Conservation (phyloP, 495 filamentous ascomycete genomes). For the Niebla homalea region DNA sequence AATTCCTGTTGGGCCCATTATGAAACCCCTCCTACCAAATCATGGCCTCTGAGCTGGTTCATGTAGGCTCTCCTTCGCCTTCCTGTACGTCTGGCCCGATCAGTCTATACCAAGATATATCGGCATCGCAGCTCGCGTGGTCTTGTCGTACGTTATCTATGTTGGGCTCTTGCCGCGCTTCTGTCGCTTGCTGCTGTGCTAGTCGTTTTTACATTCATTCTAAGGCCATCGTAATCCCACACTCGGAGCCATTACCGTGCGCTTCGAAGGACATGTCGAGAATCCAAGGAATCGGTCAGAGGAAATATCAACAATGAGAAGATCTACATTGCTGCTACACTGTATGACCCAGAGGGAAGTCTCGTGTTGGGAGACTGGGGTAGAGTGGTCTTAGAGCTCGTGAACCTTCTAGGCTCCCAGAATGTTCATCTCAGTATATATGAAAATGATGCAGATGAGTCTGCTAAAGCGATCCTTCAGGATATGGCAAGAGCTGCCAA, state of each 20-base stretch:
- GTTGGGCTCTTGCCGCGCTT: too few species aligned
- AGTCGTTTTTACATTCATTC: constrained; percentile 36
- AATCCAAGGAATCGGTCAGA: constrained; percentile 33
- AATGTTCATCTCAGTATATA: constrained; percentile 45
- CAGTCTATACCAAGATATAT: too few species aligned
- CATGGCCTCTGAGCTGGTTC: too few species aligned
- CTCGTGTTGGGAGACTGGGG: constrained; percentile 58
- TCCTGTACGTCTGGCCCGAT: too few species aligned
- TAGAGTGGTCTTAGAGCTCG: constrained; percentile 42
- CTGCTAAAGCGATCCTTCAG: constrained; percentile 31
- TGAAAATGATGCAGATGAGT: constrained; percentile 54
- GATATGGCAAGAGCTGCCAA: constrained; percentile 28
- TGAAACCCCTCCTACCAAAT: too few species aligned
- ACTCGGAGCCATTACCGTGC: constrained; percentile 37
- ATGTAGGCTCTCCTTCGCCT: too few species aligned
- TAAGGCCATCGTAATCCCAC: constrained; percentile 48
- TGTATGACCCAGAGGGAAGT: constrained; percentile 48
- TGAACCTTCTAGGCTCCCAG: constrained; percentile 43
- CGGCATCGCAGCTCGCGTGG: too few species aligned
- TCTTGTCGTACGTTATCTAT: constrained; percentile 49
- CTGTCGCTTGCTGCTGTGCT: constrained; percentile 53
- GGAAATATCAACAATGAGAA: constrained; percentile 52
- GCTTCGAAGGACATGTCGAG: constrained; percentile 27
- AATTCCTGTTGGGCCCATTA: too few species aligned
- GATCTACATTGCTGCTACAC: constrained; percentile 62